Evolutionary conservation across 768 basidiomycete species (phyloP), one percentile per base, ranked within the genome.

Genomic region (Pilatotrama ljubarskyi): DNA sequence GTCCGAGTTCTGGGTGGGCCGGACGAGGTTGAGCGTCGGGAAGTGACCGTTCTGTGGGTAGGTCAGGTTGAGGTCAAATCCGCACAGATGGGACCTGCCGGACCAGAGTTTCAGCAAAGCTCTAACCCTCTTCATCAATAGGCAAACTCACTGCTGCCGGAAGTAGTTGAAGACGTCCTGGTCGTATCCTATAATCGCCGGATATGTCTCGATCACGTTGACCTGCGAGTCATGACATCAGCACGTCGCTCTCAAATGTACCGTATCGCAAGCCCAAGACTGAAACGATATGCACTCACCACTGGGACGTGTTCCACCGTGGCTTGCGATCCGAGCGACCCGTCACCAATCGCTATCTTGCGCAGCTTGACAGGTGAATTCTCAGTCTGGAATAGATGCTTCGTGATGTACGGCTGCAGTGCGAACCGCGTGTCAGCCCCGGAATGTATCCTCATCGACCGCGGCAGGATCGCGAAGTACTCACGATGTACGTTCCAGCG

Each of bases 291-390:
- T 78, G 25, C 20, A 37, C 66, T 46, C 53, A 69, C 68, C 42
- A 64, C 59, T 17, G 68, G 68, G 6, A 69, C 36, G 14, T 60
- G 46, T 43, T 64, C 64, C 32, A 63, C 63, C 9, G 56, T 63
- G 1, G 55, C 55, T 10, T 46, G 50, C 20, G 62, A 67, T 9
- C 68, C 76, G n/a, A 88, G 77, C n/a, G 85, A 72, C 6, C 84
- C 87, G 72, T 90, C 86, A 15, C 89, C 90, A 46, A 91, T 90
- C 14, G 81, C 85, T 47, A 90, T 82, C 68, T 84, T 86, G 1
- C 81, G 76, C 46, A 91, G 76, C 14, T 82, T 84, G 44, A 91
- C 85, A 2, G 89, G 89, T n/a, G 88, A 86, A 29, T 82, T 80
- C 0, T 76, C 62, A 73, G 82, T 77, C 40, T 77, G 77, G 66